These are phyloP conservation scores for Nakazawaea ambrosiae DNA, from an alignment of 805 yeast genomes.

Conservation along the genomic window DNA sequence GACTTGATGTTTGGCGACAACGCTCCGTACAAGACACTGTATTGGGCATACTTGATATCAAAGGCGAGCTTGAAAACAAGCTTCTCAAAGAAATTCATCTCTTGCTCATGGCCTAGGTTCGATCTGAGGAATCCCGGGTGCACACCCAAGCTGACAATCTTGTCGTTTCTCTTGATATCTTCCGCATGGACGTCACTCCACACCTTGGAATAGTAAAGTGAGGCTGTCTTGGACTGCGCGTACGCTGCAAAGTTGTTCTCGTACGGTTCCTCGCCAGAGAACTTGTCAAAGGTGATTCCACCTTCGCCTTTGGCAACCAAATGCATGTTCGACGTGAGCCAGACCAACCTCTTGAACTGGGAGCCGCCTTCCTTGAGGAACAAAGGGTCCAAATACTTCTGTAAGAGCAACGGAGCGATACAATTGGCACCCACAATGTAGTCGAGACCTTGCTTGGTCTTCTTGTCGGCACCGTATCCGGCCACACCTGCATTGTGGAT, in stretches of 20 bases:
- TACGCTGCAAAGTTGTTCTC: slow-evolving; percentile 18
- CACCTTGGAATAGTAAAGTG: slow-evolving; percentile 26
- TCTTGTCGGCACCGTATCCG: slow-evolving; percentile 16
- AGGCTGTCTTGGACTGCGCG: slow-evolving; percentile 37
- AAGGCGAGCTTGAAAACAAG: too few species aligned
- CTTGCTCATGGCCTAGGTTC: too few species aligned
- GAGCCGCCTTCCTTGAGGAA: slow-evolving; percentile 22
- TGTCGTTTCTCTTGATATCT: slow-evolving; percentile 12
- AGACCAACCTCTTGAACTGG: slow-evolving; percentile 29
- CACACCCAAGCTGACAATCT: slow-evolving; percentile 12
- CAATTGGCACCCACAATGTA: slow-evolving; percentile 38
- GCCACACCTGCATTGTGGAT: slow-evolving; percentile 38
- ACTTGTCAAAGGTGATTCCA: slow-evolving; percentile 12
- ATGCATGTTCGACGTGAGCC: slow-evolving; percentile 36
- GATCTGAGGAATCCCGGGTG: not conserved
- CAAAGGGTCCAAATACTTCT: slow-evolving; percentile 30
- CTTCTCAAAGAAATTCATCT: too few species aligned
- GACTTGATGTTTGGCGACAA: slow-evolving; percentile 30
- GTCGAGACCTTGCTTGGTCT: slow-evolving; percentile 38
- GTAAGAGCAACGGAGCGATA: slow-evolving; percentile 38
- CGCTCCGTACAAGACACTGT: too few species aligned
- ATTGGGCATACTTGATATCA: too few species aligned
- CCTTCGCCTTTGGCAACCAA: slow-evolving; percentile 16
- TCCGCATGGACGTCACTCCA: slow-evolving; percentile 28
- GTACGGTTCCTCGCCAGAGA: slow-evolving; percentile 9